phyloP scores from a whole-genome alignment of 23 red algal genomes.

The Gracilaria domingensis region DNA sequence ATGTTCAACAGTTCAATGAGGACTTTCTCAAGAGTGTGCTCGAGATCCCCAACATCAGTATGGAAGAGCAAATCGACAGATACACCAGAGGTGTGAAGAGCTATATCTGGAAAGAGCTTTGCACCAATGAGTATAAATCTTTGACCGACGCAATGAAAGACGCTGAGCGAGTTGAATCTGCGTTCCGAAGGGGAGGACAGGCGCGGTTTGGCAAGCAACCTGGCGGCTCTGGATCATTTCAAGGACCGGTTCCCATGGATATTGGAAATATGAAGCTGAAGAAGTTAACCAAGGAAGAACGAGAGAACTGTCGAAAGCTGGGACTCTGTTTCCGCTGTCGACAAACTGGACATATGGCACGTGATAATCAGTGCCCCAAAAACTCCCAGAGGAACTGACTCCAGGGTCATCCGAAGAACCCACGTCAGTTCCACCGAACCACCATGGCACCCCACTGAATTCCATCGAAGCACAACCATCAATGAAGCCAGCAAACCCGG shows the following conservation, averaged over 20 bases:
- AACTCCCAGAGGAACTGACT: too few species aligned
- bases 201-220: neutral
- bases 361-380: too few species aligned
- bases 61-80: too few species aligned
- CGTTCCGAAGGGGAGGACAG: neutral
- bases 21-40: neutral
- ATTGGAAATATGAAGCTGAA: conserved; percentile 35
- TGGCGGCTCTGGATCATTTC: neutral
- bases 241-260: too few species aligned
- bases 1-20: neutral
- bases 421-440: neutral
- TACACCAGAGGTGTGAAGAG: too few species aligned
- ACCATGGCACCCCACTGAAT: neutral
- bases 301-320: neutral
- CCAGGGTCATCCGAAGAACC: neutral
- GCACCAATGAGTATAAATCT: conserved; percentile 10
- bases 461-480: too few species aligned
- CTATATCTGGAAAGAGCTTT: too few species aligned
- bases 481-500: too few species aligned
- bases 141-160: conserved; percentile 22
- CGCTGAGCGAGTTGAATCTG: conserved; percentile 7
- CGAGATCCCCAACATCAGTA: too few species aligned
- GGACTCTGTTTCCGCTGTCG: conserved; percentile 27
- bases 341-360: too few species aligned
- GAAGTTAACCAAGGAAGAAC: neutral